Conservation (phyloP, 805 yeast species). For the Candida ovalis region DNA sequence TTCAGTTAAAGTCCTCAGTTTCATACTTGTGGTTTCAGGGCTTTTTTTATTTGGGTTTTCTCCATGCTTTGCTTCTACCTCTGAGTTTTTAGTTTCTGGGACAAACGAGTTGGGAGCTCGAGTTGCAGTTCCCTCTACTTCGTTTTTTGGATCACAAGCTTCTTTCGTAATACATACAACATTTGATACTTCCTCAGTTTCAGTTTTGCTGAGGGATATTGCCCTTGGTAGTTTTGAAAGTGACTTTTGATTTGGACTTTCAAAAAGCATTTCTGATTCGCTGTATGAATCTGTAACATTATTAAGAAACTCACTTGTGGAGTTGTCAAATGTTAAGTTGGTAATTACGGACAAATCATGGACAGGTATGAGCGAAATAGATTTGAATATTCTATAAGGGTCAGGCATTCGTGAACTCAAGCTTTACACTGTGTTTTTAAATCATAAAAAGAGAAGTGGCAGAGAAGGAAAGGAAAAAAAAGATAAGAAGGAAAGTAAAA, state of each 20-base stretch:
- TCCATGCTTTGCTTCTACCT: background rate
- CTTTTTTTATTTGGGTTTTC: background rate
- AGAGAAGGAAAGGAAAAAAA: background rate
- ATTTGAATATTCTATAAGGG: constrained; percentile 14
- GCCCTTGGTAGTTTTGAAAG: background rate
- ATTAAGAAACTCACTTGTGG: constrained; percentile 9
- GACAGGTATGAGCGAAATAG: constrained; percentile 13
- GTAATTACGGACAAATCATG: constrained; percentile 1
- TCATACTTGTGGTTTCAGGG: background rate
- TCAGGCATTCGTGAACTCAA: background rate
- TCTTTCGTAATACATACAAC: too few relatives aligned
- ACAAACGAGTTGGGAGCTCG: too few relatives aligned
- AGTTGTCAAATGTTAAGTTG: constrained; percentile 1
- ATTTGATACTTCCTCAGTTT: too few relatives aligned
- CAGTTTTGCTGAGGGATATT: background rate
- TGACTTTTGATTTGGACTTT: constrained; percentile 13
- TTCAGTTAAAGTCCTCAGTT: background rate
- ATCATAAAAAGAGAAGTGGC: background rate
- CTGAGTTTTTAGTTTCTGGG: background rate
- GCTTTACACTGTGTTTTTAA: background rate
- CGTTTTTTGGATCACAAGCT: too few relatives aligned
- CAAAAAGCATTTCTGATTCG: constrained; percentile 16
- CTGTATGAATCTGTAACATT: constrained; percentile 14
- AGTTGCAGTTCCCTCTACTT: too few relatives aligned
- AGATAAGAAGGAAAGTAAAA: background rate